A percentile compares a stretch with the other conserved stretches of the same genome.
Evolutionary conservation across 1,284 basidiomycete species (phyloP).

Genomic region (Trametes hirsuta): DNA sequence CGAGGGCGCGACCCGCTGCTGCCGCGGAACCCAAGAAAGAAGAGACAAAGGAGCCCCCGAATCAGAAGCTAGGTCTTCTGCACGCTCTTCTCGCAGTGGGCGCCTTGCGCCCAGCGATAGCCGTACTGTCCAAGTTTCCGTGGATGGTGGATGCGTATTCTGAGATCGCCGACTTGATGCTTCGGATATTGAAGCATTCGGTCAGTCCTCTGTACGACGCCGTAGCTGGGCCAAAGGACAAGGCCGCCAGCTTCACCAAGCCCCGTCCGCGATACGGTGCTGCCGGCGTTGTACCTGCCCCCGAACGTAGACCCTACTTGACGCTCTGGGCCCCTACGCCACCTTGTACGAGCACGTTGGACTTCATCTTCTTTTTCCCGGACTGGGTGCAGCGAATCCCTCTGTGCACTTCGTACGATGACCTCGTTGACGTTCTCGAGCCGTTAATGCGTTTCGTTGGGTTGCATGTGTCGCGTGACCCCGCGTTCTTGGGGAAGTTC

Average conservation of each 20-base stretch:
- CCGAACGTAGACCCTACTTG: slow-evolving; percentile 60
- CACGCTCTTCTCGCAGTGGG: slow-evolving; percentile 87
- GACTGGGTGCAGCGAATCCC: slow-evolving; percentile 79
- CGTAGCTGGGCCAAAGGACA: slow-evolving; percentile 52
- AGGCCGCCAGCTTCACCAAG: slow-evolving; percentile 60
- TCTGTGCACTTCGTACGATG: slow-evolving; percentile 62
- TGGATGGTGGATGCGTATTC: slow-evolving; percentile 86
- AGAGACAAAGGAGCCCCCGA: slow-evolving; percentile 55
- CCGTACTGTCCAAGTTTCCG: slow-evolving; percentile 82
- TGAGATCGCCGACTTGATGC: slow-evolving; percentile 83
- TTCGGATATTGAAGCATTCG: slow-evolving; percentile 74
- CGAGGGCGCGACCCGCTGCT: slow-evolving; percentile 30
- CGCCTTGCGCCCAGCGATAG: slow-evolving; percentile 76
- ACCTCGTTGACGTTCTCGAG: slow-evolving; percentile 74
- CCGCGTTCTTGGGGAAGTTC: slow-evolving; percentile 64
- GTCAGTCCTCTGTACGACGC: slow-evolving; percentile 71
- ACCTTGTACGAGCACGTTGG: slow-evolving; percentile 67
- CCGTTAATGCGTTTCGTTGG: slow-evolving; percentile 79
- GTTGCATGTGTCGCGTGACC: slow-evolving; percentile 75
- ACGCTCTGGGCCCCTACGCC: slow-evolving; percentile 78
- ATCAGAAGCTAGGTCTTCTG: slow-evolving; percentile 85
- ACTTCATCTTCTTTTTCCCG: slow-evolving; percentile 90
- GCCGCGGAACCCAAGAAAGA: slow-evolving; percentile 49
- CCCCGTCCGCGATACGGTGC: slow-evolving; percentile 65
- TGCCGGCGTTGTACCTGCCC: slow-evolving; percentile 53